Conservation (phyloP, 2,329 filamentous ascomycete species). For the Penicillium sp. region DNA sequence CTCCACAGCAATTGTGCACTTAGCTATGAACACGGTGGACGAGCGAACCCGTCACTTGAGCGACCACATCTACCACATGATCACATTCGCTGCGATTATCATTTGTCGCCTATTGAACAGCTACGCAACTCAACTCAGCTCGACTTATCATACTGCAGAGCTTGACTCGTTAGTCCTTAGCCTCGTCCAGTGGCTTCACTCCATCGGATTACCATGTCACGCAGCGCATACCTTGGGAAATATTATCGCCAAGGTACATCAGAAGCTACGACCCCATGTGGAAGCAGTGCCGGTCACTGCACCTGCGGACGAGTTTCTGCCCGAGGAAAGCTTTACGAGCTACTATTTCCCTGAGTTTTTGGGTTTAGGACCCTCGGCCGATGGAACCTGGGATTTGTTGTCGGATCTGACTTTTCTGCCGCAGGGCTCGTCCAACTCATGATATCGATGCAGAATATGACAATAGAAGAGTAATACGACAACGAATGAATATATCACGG, state of each 20-base stretch:
- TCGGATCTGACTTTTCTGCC: slow-evolving; percentile 34
- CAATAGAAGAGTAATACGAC: neutral
- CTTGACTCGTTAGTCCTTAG: slow-evolving; percentile 41
- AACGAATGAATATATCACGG: neutral
- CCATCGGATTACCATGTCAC: slow-evolving; percentile 49
- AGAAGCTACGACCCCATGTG: slow-evolving; percentile 39
- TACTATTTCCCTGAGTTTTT: slow-evolving; percentile 40
- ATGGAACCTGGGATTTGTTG: slow-evolving; percentile 36
- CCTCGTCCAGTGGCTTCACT: slow-evolving; percentile 47
- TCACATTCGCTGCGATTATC: slow-evolving; percentile 47
- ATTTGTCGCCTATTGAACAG: slow-evolving; percentile 42
- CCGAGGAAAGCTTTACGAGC: slow-evolving; percentile 28
- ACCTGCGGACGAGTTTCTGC: slow-evolving; percentile 18
- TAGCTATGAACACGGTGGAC: slow-evolving; percentile 51
- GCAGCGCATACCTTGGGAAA: slow-evolving; percentile 47
- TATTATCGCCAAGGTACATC: slow-evolving; percentile 39
- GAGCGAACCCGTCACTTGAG: slow-evolving; percentile 51
- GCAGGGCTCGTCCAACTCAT: slow-evolving; percentile 46
- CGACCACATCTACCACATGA: slow-evolving; percentile 55
- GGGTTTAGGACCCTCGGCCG: slow-evolving; percentile 33
- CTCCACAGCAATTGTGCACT: slow-evolving; percentile 45
- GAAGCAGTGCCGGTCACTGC: slow-evolving; percentile 11
- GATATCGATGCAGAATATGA: neutral
- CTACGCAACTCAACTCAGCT: slow-evolving; percentile 41
- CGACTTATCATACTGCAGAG: slow-evolving; percentile 37